Conservation (phyloP, 2,329 filamentous ascomycete species). For the Penicillium thymicola region DNA sequence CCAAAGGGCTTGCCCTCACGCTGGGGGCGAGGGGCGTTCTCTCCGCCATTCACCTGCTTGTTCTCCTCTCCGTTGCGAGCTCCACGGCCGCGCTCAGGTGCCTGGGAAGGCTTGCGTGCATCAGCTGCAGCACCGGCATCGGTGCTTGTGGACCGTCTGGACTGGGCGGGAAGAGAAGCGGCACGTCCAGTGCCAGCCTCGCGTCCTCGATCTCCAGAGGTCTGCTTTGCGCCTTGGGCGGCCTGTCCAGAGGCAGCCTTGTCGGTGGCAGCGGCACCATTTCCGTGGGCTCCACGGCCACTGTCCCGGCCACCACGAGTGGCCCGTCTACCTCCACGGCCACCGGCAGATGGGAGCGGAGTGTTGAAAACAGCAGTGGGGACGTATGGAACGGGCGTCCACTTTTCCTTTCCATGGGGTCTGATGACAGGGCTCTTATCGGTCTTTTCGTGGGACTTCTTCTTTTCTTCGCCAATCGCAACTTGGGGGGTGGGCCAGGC, state of each 20-base stretch:
- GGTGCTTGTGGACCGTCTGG: slow-evolving; percentile 35
- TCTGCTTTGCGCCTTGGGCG: slow-evolving; percentile 31
- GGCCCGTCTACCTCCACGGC: slow-evolving; percentile 54
- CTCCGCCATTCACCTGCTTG: slow-evolving; percentile 29
- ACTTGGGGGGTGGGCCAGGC: slow-evolving; percentile 90
- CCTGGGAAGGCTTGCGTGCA: slow-evolving; percentile 32
- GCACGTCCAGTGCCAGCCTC: slow-evolving; percentile 38
- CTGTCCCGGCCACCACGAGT: slow-evolving; percentile 55
- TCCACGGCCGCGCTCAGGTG: slow-evolving; percentile 32
- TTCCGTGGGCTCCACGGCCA: slow-evolving; percentile 44
- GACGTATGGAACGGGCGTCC: slow-evolving; percentile 78
- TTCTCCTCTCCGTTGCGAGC: slow-evolving; percentile 33
- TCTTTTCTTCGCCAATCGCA: slow-evolving; percentile 71
- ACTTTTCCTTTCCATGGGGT: slow-evolving; percentile 70
- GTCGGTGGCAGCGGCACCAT: slow-evolving; percentile 31
- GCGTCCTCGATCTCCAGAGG: slow-evolving; percentile 33
- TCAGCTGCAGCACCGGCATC: slow-evolving; percentile 31
- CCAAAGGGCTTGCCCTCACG: slow-evolving; percentile 36
- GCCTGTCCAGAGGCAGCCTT: slow-evolving; percentile 33
- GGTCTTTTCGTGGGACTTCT: slow-evolving; percentile 65
- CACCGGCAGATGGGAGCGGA: slow-evolving; percentile 53
- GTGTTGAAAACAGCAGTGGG: slow-evolving; percentile 86
- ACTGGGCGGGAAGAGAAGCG: slow-evolving; percentile 40
- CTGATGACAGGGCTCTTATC: slow-evolving; percentile 58
- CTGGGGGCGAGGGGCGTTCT: slow-evolving; percentile 31